Evolutionary conservation across 2,329 filamentous ascomycete genomes (phyloP).

Genomic region (Cadophora gregata): DNA sequence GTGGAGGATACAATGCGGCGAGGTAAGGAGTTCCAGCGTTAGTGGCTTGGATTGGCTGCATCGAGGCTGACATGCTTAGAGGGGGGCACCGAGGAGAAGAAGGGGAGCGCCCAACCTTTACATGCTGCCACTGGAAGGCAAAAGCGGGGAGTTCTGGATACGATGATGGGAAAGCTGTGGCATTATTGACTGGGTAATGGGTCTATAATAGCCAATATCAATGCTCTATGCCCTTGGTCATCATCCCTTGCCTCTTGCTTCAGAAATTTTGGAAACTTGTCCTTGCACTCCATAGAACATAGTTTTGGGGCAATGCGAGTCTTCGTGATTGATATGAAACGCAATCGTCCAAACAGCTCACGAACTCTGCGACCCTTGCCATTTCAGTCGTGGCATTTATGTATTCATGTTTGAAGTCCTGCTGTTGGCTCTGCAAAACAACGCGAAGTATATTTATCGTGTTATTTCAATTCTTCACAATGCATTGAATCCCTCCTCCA

Average conservation of each 20-base stretch:
- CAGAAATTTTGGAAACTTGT: neutral
- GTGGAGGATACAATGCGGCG: neutral
- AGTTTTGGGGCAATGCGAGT: neutral
- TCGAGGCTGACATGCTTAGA: neutral
- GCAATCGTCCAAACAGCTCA: neutral
- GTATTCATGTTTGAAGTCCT: no score
- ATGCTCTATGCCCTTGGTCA: neutral
- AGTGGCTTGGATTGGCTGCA: constrained; percentile 2
- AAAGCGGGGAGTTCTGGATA: neutral
- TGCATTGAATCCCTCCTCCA: no score
- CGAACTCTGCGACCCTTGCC: neutral
- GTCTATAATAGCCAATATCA: neutral
- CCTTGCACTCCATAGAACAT: neutral
- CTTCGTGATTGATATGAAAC: neutral
- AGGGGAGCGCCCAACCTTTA: neutral
- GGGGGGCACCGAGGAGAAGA: neutral
- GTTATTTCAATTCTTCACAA: no score
- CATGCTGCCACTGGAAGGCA: neutral
- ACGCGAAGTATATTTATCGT: no score
- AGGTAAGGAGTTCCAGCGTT: neutral
- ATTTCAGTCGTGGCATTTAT: neutral
- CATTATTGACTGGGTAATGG: neutral
- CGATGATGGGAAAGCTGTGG: neutral
- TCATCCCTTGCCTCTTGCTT: neutral
- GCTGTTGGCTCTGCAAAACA: no score